Evolutionary conservation across 495 filamentous ascomycete species (phyloP).

Genomic region (Copromyces sp.): DNA sequence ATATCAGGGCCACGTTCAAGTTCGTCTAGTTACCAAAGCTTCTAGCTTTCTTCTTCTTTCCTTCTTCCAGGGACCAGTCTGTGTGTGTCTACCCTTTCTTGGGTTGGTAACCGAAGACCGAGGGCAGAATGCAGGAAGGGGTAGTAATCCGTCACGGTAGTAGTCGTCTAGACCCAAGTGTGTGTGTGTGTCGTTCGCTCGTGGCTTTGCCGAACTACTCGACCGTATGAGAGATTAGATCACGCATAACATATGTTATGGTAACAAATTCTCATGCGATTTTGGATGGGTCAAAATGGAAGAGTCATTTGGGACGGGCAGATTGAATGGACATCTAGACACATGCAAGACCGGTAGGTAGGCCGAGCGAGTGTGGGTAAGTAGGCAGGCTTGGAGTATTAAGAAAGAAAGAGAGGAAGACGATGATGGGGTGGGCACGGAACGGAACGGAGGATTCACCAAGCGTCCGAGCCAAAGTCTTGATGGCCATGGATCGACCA

Average conservation of each 20-base stretch:
- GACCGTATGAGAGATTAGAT: background rate
- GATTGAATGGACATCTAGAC: background rate
- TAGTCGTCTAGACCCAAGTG: background rate
- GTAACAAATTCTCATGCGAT: background rate
- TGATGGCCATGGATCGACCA: background rate
- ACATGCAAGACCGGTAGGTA: background rate
- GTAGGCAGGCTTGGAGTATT: background rate
- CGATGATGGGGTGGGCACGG: background rate
- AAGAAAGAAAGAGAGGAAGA: background rate
- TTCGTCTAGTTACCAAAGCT: background rate
- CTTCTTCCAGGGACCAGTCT: too few species aligned
- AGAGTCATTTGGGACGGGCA: background rate
- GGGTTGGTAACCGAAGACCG: background rate
- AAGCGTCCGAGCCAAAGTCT: background rate
- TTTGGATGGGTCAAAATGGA: background rate
- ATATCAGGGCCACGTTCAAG: background rate
- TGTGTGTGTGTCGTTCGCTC: background rate
- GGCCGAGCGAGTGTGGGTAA: background rate
- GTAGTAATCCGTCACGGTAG: background rate
- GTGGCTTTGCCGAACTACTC: background rate
- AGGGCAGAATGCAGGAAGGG: background rate
- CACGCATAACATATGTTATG: background rate
- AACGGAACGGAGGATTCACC: background rate
- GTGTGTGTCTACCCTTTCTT: background rate
- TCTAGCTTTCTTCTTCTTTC: background rate